Evolutionary conservation across 306 rosid genomes (phyloP), one percentile per base, ranked within the genome.

Genomic region (Arachis hypogaea): DNA sequence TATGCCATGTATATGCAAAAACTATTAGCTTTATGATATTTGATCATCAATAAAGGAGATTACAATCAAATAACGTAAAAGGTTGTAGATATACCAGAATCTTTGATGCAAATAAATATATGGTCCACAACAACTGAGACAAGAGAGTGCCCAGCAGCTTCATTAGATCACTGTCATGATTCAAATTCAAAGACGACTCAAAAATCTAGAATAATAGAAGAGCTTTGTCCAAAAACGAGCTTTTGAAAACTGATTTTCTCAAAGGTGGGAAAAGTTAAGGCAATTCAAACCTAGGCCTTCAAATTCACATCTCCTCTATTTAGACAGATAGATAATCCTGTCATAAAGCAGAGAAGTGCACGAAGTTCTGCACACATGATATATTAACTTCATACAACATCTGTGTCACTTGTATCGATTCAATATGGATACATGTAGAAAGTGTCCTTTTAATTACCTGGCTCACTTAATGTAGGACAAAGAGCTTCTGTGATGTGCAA

Each of bases 391-490:
- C 54, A 42, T 40, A 59, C 63, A 63, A 71, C 46, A 64, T n/a
- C 38, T 70, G 70, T 54, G 38, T 49, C 51, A 7, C 47, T 44
- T 41, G 33, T 7, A 69, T 7, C 61, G 62, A 57, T 57, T 59
- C 33, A 80, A 36, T 50, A 76, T 12, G 71, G 73, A 68, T 49
- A 64, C 18, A 40, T 42, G 61, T 45, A 50, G 14, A 41, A 49
- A 42, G 45, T 45, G 69, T n/a, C 54, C 71, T 54, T 59, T 46
- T 14, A 60, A 41, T 82, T 77, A 88, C 98, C 98, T 57, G 97
- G 98, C 82, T 93, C 98, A 76, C 98, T 93, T 83, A 93, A 69
- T 76, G 94, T 96, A 68, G 98, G 98, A 77, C 98, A 62, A 14
- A 14, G 14, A 14, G 14, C 14, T 14, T 14, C 14, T 14, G 14